Evolutionary conservation across 306 rosid species (phyloP).

Genomic region (Glycine latifolia): DNA sequence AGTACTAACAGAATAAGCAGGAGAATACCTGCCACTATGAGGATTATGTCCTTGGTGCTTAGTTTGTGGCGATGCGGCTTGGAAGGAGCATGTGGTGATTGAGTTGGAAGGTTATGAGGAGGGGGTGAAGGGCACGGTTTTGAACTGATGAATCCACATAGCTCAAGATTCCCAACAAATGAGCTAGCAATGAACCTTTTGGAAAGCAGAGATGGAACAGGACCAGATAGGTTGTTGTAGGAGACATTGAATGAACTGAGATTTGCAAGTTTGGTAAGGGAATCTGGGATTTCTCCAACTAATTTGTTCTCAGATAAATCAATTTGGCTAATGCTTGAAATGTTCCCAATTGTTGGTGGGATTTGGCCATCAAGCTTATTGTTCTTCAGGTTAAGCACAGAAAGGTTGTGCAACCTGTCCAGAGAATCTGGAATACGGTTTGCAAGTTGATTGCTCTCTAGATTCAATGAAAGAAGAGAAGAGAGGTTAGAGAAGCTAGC

Average conservation of each 20-base stretch:
- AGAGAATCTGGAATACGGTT: slow-evolving; percentile 62
- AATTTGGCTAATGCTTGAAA: slow-evolving; percentile 64
- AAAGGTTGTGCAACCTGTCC: slow-evolving; percentile 65
- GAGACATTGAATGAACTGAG: slow-evolving; percentile 86
- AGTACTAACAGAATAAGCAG: slow-evolving; percentile 69
- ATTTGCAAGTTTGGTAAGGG: slow-evolving; percentile 63
- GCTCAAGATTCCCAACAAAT: slow-evolving; percentile 77
- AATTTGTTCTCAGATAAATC: slow-evolving; percentile 77
- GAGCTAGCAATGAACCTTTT: slow-evolving; percentile 88
- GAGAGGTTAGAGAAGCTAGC: slow-evolving; percentile 66
- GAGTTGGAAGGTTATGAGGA: slow-evolving; percentile 62
- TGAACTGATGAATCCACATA: slow-evolving; percentile 75
- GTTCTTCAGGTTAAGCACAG: slow-evolving; percentile 66
- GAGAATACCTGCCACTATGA: slow-evolving; percentile 81
- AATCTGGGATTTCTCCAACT: slow-evolving; percentile 71
- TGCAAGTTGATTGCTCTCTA: slow-evolving; percentile 59
- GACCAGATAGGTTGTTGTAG: slow-evolving; percentile 85
- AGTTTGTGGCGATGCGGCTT: slow-evolving; percentile 57
- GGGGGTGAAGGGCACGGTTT: slow-evolving; percentile 70
- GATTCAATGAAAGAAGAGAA: slow-evolving; percentile 64
- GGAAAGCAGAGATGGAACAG: slow-evolving; percentile 70
- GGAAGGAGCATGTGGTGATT: slow-evolving; percentile 53
- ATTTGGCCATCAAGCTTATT: slow-evolving; percentile 77
- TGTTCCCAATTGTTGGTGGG: slow-evolving; percentile 79
- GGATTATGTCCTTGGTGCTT: slow-evolving; percentile 83